Evolutionary conservation across 495 filamentous ascomycete species (phyloP).

Genomic region (Daldinia vernicosa): DNA sequence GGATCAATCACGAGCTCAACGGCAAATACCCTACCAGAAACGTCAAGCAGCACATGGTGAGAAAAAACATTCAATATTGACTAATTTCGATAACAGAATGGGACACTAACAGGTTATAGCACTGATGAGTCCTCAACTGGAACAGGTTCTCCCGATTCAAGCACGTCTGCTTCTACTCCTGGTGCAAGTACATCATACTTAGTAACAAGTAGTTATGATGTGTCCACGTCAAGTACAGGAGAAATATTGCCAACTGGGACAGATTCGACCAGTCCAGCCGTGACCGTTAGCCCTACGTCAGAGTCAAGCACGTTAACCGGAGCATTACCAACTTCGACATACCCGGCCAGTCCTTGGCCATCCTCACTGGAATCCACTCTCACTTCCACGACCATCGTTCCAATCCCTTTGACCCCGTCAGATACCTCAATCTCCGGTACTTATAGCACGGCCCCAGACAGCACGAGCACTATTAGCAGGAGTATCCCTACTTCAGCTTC

Average conservation of each 20-base stretch:
- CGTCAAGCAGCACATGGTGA: constrained; percentile 32
- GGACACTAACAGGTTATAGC: constrained; percentile 19
- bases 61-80: neutral
- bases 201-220: neutral
- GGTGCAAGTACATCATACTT: neutral
- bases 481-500: neutral
- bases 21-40: neutral
- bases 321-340: constrained; percentile 4
- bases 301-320: neutral
- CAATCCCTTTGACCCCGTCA: constrained; percentile 22
- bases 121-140: constrained; percentile 25
- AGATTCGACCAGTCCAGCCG: neutral
- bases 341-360: constrained; percentile 2
- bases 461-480: constrained; percentile 2
- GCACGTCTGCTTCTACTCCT: neutral
- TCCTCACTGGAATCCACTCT: constrained; percentile 11
- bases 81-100: neutral
- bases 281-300: neutral
- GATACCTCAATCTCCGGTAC: constrained; percentile 18
- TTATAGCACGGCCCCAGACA: constrained; percentile 17
- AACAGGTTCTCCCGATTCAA: neutral
- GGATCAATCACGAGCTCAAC: constrained; percentile 15
- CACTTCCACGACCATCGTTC: constrained; percentile 25
- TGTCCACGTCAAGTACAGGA: neutral
- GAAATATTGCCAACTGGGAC: neutral